A percentile compares a stretch with the other conserved stretches of the same genome.
These are phyloP conservation scores for Sambucus nigra DNA, from an alignment of 129 eudicot genomes.

Conservation along the genomic window DNA sequence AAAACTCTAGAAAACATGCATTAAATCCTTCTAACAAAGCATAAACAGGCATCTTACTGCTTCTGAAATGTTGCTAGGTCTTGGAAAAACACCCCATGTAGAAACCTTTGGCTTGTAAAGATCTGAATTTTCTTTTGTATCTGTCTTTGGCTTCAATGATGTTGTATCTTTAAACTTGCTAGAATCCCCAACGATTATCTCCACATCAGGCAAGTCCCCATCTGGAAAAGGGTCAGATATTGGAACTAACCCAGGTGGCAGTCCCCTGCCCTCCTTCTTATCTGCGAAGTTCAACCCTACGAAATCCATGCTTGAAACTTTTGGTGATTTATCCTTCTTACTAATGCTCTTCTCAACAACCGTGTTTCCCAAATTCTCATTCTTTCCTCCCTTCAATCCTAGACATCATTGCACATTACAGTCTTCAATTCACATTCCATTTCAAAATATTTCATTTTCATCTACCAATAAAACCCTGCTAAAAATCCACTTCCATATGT, in stretches of 20 bases:
- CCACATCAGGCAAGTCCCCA: slow-evolving; percentile 65
- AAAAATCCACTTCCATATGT: background rate
- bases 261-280: slow-evolving; percentile 64
- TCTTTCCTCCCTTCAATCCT: slow-evolving; percentile 30
- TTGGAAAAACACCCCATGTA: slow-evolving; percentile 88
- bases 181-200: slow-evolving; percentile 67
- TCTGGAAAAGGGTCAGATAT: slow-evolving; percentile 47
- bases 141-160: slow-evolving; percentile 19
- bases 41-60: slow-evolving; percentile 36
- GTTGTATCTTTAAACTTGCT: slow-evolving; percentile 48
- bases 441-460: background rate
- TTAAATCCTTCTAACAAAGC: background rate
- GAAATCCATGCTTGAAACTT: slow-evolving; percentile 64
- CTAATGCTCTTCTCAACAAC: slow-evolving; percentile 11
- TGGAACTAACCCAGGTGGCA: slow-evolving; percentile 79
- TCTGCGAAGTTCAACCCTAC: slow-evolving; percentile 73
- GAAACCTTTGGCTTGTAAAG: slow-evolving; percentile 87
- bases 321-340: slow-evolving; percentile 37
- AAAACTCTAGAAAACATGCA: background rate
- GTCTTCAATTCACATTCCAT: background rate
- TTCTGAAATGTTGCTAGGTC: slow-evolving; percentile 68
- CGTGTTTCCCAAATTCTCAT: slow-evolving; percentile 4
- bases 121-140: slow-evolving; percentile 42
- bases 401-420: slow-evolving; percentile 10
- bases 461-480: no score